These are phyloP conservation scores for Chlamydomonas incerta DNA, from an alignment of 139 green algal species.

Conservation along the genomic window DNA sequence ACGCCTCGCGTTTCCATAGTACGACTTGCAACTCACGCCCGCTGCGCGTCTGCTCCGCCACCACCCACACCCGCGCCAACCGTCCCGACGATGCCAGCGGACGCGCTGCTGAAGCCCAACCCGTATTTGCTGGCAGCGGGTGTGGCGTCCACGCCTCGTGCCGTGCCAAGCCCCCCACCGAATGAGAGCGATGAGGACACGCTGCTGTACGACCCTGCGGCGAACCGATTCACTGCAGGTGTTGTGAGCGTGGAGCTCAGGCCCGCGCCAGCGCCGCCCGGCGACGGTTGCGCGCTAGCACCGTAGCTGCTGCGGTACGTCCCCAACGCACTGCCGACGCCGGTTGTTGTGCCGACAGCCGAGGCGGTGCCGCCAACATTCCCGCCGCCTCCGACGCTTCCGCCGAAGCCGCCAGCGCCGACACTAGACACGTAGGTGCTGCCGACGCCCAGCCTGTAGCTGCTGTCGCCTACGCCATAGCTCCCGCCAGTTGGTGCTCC, in stretches of 20 bases:
- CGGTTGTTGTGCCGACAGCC: background rate
- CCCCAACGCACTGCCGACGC: no score
- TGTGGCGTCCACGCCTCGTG: background rate
- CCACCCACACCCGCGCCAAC: no score
- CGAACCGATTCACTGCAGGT: background rate
- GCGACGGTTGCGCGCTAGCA: background rate
- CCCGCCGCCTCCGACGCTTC: background rate
- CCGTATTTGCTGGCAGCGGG: constrained; percentile 28
- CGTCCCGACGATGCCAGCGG: no score
- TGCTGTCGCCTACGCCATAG: background rate
- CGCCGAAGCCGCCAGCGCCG: background rate
- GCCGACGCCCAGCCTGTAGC: background rate
- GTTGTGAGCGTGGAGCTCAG: background rate
- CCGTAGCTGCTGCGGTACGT: background rate
- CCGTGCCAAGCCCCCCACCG: background rate
- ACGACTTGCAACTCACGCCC: no score
- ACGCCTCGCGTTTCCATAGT: no score
- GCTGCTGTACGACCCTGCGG: background rate
- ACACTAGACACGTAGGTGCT: background rate
- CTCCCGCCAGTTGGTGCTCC: background rate
- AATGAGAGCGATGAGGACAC: constrained; percentile 13
- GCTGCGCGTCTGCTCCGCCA: no score
- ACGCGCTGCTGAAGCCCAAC: background rate
- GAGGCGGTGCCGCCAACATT: background rate
- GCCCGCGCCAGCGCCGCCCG: background rate